Percentiles rank a stretch among this genome's conserved stretches.
Evolutionary conservation across 2,329 filamentous ascomycete genomes (phyloP).

Genomic region (Gyromitra esculenta): DNA sequence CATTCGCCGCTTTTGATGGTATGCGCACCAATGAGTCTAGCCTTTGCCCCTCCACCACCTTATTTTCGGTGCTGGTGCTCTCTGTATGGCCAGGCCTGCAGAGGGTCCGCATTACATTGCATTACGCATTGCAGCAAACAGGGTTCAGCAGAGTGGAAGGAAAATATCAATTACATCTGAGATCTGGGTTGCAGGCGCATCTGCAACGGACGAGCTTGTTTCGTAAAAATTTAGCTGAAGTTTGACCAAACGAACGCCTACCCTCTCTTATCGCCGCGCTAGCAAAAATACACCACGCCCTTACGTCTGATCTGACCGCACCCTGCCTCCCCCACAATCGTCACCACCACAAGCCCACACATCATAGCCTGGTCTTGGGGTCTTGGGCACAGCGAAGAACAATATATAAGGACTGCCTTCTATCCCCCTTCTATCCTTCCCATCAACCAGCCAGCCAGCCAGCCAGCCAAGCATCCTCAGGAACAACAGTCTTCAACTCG

Average conservation of each 20-base stretch:
- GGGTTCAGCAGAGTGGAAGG: slow-evolving; percentile 31
- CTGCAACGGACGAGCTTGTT: slow-evolving; percentile 41
- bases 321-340: slow-evolving; percentile 33
- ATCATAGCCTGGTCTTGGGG: slow-evolving; percentile 39
- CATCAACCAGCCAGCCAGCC: slow-evolving; percentile 36
- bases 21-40: slow-evolving; percentile 25
- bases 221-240: slow-evolving; percentile 37
- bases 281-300: slow-evolving; percentile 35
- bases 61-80: slow-evolving; percentile 28
- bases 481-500: slow-evolving; percentile 23
- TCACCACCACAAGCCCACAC: slow-evolving; percentile 38
- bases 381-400: slow-evolving; percentile 20
- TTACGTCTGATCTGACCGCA: slow-evolving; percentile 44
- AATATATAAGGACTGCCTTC: slow-evolving; percentile 49
- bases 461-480: slow-evolving; percentile 27
- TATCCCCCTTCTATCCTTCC: slow-evolving; percentile 30
- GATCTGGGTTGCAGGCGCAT: slow-evolving; percentile 47
- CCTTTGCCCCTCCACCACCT: slow-evolving; percentile 21
- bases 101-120: slow-evolving; percentile 42
- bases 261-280: slow-evolving; percentile 49
- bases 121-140: slow-evolving; percentile 43
- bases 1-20: slow-evolving; percentile 30
- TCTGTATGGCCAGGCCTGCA: slow-evolving; percentile 34
- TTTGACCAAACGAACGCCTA: slow-evolving; percentile 39
- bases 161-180: slow-evolving; percentile 46